phyloP scores from a whole-genome alignment of 176 grass and related monocot species.

The Oryza coarctata region DNA sequence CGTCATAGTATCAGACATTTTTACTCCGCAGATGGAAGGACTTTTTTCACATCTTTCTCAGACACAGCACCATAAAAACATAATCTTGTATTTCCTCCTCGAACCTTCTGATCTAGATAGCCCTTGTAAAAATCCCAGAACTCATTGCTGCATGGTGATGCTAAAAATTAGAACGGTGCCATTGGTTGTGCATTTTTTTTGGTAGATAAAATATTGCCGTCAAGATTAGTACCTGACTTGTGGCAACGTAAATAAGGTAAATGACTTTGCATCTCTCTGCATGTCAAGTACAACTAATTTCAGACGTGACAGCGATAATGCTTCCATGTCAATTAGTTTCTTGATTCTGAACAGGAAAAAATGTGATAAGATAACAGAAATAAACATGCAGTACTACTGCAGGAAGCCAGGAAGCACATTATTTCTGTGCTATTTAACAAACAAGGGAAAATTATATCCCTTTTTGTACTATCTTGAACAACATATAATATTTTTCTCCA shows the following conservation, averaged over 20 bases:
- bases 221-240: conserved; percentile 74
- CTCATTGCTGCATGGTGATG: conserved; percentile 54
- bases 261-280: conserved; percentile 88
- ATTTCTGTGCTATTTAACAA: neutral
- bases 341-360: conserved; percentile 66
- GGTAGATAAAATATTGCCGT: conserved; percentile 1
- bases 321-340: conserved; percentile 90
- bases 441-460: neutral
- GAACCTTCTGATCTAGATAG: conserved; percentile 68
- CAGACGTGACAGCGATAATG: conserved; percentile 69
- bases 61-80: conserved; percentile 83
- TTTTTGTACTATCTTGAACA: neutral
- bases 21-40: conserved; percentile 39
- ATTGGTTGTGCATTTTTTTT: neutral
- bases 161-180: neutral
- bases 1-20: conserved; percentile 26
- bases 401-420: neutral
- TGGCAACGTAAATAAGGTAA: conserved; percentile 81
- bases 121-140: conserved; percentile 91
- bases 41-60: conserved; percentile 63
- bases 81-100: conserved; percentile 48
- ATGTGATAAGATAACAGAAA: neutral
- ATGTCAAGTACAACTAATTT: conserved; percentile 79
- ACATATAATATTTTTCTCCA: neutral
- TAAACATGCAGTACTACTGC: neutral